phyloP scores from a whole-genome alignment of 2,329 filamentous ascomycete species.

The Epichloe coenophiala region DNA sequence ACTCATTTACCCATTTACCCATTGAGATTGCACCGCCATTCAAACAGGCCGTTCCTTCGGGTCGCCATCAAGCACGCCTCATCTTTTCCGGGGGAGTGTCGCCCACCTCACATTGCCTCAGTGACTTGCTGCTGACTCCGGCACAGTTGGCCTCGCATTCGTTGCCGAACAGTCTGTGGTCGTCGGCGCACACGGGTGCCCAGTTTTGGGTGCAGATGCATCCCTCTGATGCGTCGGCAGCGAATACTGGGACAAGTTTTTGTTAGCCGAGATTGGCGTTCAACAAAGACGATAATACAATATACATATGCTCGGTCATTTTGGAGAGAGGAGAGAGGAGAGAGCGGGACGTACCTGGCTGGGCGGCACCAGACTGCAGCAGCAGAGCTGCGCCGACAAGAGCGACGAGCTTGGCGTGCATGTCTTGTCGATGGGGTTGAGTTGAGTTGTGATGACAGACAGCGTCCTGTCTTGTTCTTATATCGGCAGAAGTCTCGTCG shows the following conservation, averaged over 20 bases:
- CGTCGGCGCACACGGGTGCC: not conserved
- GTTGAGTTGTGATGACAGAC: not conserved
- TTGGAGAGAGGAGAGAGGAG: too few species aligned
- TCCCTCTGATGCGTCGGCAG: too few species aligned
- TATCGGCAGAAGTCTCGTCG: too few species aligned
- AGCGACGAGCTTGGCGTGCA: conserved; percentile 53
- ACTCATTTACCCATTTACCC: too few species aligned
- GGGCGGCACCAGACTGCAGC: conserved; percentile 54
- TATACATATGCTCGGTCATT: too few species aligned
- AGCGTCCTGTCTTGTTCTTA: not conserved
- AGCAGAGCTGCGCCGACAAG: conserved; percentile 38
- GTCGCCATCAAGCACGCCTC: too few species aligned
- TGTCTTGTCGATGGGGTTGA: conserved; percentile 22
- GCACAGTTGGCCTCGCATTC: not conserved
- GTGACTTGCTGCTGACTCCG: not conserved
- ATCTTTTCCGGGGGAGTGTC: too few species aligned
- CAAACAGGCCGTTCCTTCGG: too few species aligned
- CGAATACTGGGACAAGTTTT: too few species aligned
- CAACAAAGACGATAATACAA: not conserved
- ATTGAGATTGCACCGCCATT: too few species aligned
- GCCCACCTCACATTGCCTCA: fast-evolving
- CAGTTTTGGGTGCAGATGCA: not conserved
- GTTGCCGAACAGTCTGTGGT: not conserved
- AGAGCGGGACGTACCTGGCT: conserved; percentile 30
- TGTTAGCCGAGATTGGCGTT: not conserved